Base-by-base conservation (phyloP, 768 basidiomycete species). In the Lactifluus subvellereus region DNA sequence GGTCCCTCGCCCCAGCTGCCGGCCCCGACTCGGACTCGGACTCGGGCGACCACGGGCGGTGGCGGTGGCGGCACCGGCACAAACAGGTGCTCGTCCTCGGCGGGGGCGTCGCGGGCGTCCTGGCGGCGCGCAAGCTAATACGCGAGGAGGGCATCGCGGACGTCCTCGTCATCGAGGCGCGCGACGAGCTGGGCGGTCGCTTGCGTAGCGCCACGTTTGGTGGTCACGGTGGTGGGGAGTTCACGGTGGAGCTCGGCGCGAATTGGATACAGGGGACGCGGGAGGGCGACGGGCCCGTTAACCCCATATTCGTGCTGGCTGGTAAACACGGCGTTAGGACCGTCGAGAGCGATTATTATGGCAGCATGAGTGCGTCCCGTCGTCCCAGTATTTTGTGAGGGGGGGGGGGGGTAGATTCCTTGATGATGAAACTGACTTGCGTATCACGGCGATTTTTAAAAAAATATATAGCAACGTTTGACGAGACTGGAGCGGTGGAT, bases 91-190 rank as follows among this genome's bases (percentile, higher is more conserved):
- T 86, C 20, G 82, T 87, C 62, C 76, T 86, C n/a, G 86, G 86
- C 5, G 85, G 83, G 35, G 85, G 86, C 6, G 80, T 86, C 42
- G 71, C 86, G 0, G 86, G 86, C 4, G 72, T 86, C 33, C 82
- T 83, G 37, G 84, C 85, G 6, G 86, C 86, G 5, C 79, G 83
- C 14, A 81, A 82, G 0, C 73, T 86, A 11, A 77, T 82, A 33
- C 71, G 79, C 54, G 27, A 27, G 2, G 72, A 78, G 16, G 83
- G 82, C 3, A 77, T 85, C 61, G 67, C 77, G n/a, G 74, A 85
- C 68, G 85, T 84, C 67, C 67, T 82, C 53, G 77, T 87, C 42
- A 71, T 87, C 20, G 85, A 87, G 53, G 85, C 78, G 2, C 75
- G 78, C 27, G 65, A 69, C 27, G 79, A 81, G 63, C 73, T 87